phyloP scores from a whole-genome alignment of 2,329 filamentous ascomycete genomes.

The Simplicillium aogashimaense region DNA sequence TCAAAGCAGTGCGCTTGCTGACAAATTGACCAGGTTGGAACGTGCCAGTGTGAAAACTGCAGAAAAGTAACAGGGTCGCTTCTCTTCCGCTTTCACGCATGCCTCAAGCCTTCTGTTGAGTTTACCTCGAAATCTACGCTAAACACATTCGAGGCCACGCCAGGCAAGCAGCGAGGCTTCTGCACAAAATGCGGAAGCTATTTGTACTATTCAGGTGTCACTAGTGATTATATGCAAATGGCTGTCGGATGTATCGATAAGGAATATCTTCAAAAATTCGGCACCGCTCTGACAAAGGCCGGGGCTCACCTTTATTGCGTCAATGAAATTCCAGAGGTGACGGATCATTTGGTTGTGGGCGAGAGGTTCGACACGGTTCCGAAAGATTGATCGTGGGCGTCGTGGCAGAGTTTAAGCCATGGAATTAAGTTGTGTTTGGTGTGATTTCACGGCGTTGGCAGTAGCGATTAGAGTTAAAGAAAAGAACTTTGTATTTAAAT shows the following conservation, averaged over 20 bases:
- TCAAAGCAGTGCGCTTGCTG: not conserved
- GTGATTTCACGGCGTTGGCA: too few species aligned
- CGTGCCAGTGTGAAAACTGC: not conserved
- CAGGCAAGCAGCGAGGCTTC: not conserved
- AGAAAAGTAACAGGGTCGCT: not conserved
- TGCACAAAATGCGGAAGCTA: slow-evolving; percentile 1
- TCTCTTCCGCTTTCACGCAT: not conserved
- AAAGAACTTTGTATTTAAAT: too few species aligned
- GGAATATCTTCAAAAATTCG: not conserved
- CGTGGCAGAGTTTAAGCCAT: too few species aligned
- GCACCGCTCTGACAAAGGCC: not conserved
- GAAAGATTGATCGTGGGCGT: not conserved
- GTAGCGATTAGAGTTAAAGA: too few species aligned
- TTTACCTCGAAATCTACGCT: not conserved
- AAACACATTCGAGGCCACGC: not conserved
- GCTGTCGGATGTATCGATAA: not conserved
- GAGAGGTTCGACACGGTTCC: not conserved
- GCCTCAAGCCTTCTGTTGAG: not conserved
- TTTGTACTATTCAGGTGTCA: not conserved
- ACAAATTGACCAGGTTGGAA: not conserved
- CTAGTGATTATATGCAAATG: not conserved
- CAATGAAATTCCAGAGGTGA: slow-evolving; percentile 1
- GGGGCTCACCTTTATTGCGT: not conserved
- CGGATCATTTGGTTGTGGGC: not conserved
- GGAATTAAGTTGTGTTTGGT: too few species aligned